These are phyloP conservation scores for Ogataea parapolymorpha DNA, from an alignment of 805 yeast species.

Conservation along the genomic window DNA sequence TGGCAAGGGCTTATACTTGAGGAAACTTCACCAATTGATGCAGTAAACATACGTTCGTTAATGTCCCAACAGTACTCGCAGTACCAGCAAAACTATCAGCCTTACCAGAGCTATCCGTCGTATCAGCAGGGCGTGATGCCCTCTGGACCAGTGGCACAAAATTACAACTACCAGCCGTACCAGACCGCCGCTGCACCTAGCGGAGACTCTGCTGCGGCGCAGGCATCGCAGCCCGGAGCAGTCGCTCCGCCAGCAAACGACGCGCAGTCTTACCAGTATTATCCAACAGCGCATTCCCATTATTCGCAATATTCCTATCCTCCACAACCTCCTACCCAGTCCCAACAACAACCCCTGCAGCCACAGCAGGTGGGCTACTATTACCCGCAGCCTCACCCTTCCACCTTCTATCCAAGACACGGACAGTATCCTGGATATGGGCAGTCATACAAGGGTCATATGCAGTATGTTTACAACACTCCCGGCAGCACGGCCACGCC, in stretches of 20 bases:
- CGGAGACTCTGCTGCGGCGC: conserved; percentile 2
- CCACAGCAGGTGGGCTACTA: conserved; percentile 16
- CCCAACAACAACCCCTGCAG: conserved; percentile 8
- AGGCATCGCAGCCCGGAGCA: conserved; percentile 10
- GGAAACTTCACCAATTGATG: conserved; percentile 1
- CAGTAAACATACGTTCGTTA: conserved; percentile 6
- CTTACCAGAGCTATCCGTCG: conserved; percentile 11
- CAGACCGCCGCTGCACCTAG: conserved; percentile 5
- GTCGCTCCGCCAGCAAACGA: conserved; percentile 8
- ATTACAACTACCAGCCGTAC: conserved; percentile 8
- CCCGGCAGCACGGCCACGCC: conserved; percentile 7
- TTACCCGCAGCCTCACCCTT: conserved; percentile 15
- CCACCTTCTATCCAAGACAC: conserved; percentile 15
- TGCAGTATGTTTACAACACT: conserved; percentile 13
- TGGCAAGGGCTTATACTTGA: conserved; percentile 1
- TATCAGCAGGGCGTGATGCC: conserved; percentile 11
- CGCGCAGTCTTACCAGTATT: conserved; percentile 13
- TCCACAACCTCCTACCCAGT: conserved; percentile 13
- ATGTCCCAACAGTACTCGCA: conserved; percentile 16
- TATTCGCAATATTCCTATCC: conserved; percentile 19
- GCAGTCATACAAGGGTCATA: conserved; percentile 14
- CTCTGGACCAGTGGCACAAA: conserved; percentile 5
- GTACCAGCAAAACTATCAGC: conserved; percentile 12
- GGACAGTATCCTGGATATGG: conserved; percentile 18
- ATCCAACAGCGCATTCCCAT: conserved; percentile 16